phyloP scores from a whole-genome alignment of 2,329 filamentous ascomycete species.

The Aureobasidium sp. region DNA sequence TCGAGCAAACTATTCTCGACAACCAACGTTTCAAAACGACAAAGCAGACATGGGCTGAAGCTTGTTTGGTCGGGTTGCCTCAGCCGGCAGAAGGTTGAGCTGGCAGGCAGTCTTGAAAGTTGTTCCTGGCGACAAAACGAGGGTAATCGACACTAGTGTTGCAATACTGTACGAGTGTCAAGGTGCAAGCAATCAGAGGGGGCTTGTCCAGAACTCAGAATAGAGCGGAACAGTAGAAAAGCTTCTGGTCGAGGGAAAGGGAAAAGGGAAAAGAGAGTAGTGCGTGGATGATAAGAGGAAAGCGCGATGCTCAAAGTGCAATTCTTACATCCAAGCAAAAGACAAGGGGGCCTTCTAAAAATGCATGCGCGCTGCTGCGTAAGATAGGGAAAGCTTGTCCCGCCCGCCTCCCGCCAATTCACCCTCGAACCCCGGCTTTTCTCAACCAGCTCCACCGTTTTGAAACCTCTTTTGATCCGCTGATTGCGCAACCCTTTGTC shows the following conservation, averaged over 20 bases:
- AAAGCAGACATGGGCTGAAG: background rate
- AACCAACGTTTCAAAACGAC: background rate
- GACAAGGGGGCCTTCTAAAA: constrained; percentile 11
- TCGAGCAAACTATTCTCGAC: constrained; percentile 4
- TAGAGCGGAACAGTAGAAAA: background rate
- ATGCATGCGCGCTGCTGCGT: constrained; percentile 8
- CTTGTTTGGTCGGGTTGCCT: background rate
- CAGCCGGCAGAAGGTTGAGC: background rate
- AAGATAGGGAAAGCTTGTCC: constrained; percentile 14
- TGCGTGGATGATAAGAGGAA: background rate
- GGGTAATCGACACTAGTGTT: constrained; percentile 11
- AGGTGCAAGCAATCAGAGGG: background rate
- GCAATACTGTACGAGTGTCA: constrained; percentile 12
- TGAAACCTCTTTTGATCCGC: constrained; percentile 4
- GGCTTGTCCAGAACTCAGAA: background rate
- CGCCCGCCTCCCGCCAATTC: background rate
- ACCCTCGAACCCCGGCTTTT: background rate
- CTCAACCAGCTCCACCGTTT: background rate
- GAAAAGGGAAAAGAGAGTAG: background rate
- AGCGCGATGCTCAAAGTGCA: too few relatives aligned
- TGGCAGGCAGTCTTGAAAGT: background rate
- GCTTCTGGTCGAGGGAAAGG: background rate
- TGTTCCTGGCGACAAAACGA: background rate
- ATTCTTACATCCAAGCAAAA: too few relatives aligned
- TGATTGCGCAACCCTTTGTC: constrained; percentile 10